Base-by-base conservation (phyloP, 78 protist species). In the Speleostelium caveatum region DNA sequence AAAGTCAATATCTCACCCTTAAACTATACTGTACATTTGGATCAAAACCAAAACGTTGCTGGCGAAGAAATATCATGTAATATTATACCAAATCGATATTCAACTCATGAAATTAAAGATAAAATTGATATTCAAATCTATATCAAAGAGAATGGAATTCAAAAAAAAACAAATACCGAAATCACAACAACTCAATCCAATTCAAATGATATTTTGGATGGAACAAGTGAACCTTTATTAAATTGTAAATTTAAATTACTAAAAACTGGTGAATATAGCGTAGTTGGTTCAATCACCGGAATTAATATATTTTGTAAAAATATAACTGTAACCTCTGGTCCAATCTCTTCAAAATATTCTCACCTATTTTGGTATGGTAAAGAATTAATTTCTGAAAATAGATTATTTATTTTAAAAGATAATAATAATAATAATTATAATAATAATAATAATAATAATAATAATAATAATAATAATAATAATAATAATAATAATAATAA, bases 301-400 rank as follows among this genome's bases (percentile, higher is more conserved):
- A 26, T 41, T 0, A 22, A 32, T 7, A 56, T 83, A 8, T 69
- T 83, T 42, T 21, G 59, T 7, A 51, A 83, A 42, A 59, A 10
- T 17, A 39, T 83, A 7, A 33, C 5, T 0, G 72, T 83, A 0
- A 30, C 26, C 6, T 32, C 91, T 10, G 91, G 73, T 2, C 72
- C 73, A 17, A 79, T 83, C 0, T 83, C 91, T 14, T 12, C 45
- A 22, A 67, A 60, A 67, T 83, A 60, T 63, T 38, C 91, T 1
- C 79, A 83, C 21, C 28, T 83, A 4, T 2, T 60, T 3, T 83
- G 91, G 91, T 61, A 83, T 69, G 79, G 91, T n/a, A 83, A 83
- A 69, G 91, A 83, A 26, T 69, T 83, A 33, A 83, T 83, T 14
- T 55, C 79, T 6, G 91, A 83, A 24, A 83, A 83, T 42, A 83